Base-by-base conservation (phyloP, 164 flowering plant species). In the Warburgia ugandensis region DNA sequence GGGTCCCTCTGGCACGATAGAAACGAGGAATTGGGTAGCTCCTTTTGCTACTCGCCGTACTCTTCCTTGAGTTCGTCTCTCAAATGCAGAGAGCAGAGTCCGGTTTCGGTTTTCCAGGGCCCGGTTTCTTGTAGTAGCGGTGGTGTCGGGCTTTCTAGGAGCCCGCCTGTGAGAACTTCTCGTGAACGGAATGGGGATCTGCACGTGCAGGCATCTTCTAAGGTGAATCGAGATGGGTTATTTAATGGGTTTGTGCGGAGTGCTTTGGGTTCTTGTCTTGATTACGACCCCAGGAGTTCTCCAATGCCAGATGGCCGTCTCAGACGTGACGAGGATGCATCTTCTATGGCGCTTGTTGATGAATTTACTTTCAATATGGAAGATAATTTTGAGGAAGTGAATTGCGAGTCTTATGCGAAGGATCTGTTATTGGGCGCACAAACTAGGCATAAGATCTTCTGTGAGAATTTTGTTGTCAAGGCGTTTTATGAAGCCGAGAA, bases 401-500 rank as follows among this genome's bases (percentile, higher is more conserved):
- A 36, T 36, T 32, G 62, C 1, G 84, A 75, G 35, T 69, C 83
- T 0, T 77, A 68, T 59, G 91, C 81, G 0, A 80, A 66, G 39
- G 82, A 77, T 11, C 54, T 88, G 74, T 69, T 92, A 4, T 6
- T 53, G 43, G 64, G 67, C 49, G 96, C 96, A 0, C 99, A 84
- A 49, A 45, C 66, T 33, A 73, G 76, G 72, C 94, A 92, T 56
- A 66, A 64, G 60, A 74, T 88, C 9, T 92, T 92, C 35, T 46
- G 25, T 27, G 94, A 92, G 14, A 87, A 79, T 11, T 60, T 80
- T 57, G 87, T 92, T 25, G 59, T 88, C 2, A 84, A 82, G 71
- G 99, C 99, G 1, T 92, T 92, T 59, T 67, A 68, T 40, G 94
- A 83, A 69, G 95, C 99, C 1, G 96, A 92, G 68, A 86, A 76